A percentile compares a stretch with the other conserved stretches of the same genome.
These are phyloP conservation scores for Coelastrella sp. DNA, from an alignment of 139 green algal genomes.

Conservation along the genomic window DNA sequence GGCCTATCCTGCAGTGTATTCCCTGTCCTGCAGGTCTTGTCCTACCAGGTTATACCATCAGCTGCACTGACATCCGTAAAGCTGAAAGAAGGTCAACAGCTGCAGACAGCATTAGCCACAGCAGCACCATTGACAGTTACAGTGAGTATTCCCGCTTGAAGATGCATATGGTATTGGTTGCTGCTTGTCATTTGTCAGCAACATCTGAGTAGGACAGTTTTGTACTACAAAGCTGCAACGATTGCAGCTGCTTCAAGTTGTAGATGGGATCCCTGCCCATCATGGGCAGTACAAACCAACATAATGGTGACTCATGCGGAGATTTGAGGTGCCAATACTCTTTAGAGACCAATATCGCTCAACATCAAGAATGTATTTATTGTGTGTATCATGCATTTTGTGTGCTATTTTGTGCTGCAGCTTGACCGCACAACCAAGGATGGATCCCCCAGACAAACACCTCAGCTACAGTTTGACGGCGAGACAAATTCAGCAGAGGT, in stretches of 20 bases:
- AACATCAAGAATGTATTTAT: neutral
- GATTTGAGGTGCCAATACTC: too few species aligned
- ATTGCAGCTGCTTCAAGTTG: too few species aligned
- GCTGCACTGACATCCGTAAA: neutral
- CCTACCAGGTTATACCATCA: neutral
- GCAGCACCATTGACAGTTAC: neutral
- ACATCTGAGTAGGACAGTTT: neutral
- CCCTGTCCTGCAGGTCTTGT: neutral
- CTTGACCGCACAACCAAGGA: neutral
- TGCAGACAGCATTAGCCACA: neutral
- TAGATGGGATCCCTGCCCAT: too few species aligned
- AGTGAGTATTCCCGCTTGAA: neutral
- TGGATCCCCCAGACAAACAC: neutral
- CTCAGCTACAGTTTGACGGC: neutral
- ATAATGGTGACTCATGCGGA: too few species aligned
- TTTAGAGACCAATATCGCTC: neutral
- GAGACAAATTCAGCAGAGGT: neutral
- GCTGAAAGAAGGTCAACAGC: neutral
- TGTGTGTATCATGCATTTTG: neutral
- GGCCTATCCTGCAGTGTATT: neutral
- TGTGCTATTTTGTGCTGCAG: neutral
- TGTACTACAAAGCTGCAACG: too few species aligned
- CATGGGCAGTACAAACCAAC: too few species aligned
- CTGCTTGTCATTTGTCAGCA: neutral
- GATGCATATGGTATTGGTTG: neutral